These are phyloP conservation scores for Aspergillus novoparasiticus DNA, from an alignment of 2,329 filamentous ascomycete genomes.

Conservation along the genomic window DNA sequence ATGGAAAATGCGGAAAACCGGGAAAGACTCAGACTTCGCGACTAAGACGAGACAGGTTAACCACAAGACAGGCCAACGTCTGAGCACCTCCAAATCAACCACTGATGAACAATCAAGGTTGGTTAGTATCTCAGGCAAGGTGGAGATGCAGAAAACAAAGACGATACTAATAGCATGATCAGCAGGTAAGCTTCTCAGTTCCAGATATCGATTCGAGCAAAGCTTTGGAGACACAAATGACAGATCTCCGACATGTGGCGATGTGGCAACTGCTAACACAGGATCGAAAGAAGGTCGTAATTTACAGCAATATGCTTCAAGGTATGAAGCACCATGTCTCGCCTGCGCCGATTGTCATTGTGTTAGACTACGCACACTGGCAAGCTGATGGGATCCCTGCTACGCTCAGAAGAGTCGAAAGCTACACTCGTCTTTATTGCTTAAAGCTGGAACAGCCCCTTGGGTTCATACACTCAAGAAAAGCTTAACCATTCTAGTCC, in stretches of 20 bases:
- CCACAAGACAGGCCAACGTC: conserved; percentile 10
- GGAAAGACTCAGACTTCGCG: conserved; percentile 5
- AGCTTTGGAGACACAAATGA: neutral
- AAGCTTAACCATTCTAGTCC: neutral
- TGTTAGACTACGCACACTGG: neutral
- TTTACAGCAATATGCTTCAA: neutral
- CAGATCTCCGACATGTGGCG: neutral
- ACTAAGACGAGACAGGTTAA: conserved; percentile 29
- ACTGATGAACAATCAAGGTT: neutral
- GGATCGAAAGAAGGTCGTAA: neutral
- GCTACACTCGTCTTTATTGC: neutral
- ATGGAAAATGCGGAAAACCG: conserved; percentile 12
- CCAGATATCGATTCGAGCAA: neutral
- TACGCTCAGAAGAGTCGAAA: neutral
- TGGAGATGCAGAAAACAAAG: neutral
- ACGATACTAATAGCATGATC: neutral
- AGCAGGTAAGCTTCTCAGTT: too few species aligned
- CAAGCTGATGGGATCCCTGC: neutral
- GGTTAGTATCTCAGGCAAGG: neutral
- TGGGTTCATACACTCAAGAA: neutral
- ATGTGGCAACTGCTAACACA: neutral
- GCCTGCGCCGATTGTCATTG: neutral
- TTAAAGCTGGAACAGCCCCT: neutral
- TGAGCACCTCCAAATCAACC: neutral
- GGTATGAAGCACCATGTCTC: neutral